Evolutionary conservation across 2,329 filamentous ascomycete species (phyloP), one percentile per base, ranked within the genome.

Genomic region (Diaporthe batatas): DNA sequence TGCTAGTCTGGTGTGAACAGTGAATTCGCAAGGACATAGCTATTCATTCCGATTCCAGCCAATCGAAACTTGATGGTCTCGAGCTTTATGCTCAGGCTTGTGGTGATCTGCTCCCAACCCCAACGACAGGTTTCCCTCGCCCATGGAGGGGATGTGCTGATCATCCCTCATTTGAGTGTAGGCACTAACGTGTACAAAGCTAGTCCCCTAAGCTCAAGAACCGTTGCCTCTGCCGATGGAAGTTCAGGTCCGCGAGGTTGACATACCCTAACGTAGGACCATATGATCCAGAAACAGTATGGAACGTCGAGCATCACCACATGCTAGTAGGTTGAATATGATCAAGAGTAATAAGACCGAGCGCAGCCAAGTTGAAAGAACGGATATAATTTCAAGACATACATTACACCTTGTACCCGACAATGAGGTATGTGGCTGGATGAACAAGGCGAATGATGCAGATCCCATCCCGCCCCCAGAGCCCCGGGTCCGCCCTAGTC

Each of bases 401-500:
- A 23, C n/a, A 3, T 5, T n/a, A n/a, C 21, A 3, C 2, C 10
- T 0, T 8, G 12, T 6, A 14, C 47, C 12, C n/a, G n/a, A 23
- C n/a, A 51, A 23, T 25, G 10, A 25, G 47, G 10, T 25, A 23
- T 14, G 47, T n/a, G 44, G 21, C 21, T 11, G 6, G 8, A 4
- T 25, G n/a, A 11, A 51, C 7, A 12, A 21, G n/a, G n/a, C 11
- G 36, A 58, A 23, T n/a, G 23, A 58, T 59, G 36, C 39, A 62
- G 58, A 44, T 62, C 58, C 39, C 58, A 21, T 21, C 23, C 58
- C 32, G 36, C 23, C 58, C 42, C 57, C 16, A 42, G 39, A 42
- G 14, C 14, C 39, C 39, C 14, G 39, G 39, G 39, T 18, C 39
- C 16, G 39, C 14, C 16, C 57, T 29, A 42, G 36, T 25, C n/a